Conservation (phyloP, 202 grass and related monocot species). For the Setaria italica region DNA sequence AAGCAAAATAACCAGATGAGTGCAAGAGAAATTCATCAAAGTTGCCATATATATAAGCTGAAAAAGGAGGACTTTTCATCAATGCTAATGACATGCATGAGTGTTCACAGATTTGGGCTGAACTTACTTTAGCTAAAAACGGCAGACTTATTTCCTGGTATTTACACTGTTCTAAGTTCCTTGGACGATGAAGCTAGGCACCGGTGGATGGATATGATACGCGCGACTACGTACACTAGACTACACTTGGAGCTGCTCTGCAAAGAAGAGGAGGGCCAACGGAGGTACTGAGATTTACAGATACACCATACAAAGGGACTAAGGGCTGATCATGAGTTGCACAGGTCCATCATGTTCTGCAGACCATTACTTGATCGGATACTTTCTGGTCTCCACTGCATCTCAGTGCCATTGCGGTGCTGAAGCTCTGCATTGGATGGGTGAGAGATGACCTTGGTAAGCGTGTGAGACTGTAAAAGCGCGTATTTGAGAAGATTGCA, state of each 20-base stretch:
- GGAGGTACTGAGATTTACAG: conserved; percentile 13
- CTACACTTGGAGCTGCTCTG: conserved; percentile 33
- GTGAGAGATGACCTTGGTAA: conserved; percentile 12
- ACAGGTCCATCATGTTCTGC: conserved; percentile 14
- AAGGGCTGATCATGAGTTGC: too few species aligned
- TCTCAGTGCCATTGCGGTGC: conserved; percentile 62
- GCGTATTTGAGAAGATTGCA: neutral
- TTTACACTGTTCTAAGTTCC: conserved; percentile 57
- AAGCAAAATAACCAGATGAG: neutral
- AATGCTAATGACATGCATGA: neutral
- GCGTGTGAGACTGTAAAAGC: neutral
- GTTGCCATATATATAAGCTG: neutral
- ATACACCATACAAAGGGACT: neutral
- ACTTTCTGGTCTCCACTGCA: conserved; percentile 14
- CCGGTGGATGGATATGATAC: conserved; percentile 36
- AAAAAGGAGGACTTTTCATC: neutral
- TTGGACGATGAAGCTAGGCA: conserved; percentile 28
- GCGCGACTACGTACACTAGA: conserved; percentile 35
- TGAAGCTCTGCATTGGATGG: conserved; percentile 47
- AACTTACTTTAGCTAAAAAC: conserved; percentile 31
- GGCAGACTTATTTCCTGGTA: conserved; percentile 52
- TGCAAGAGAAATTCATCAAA: neutral
- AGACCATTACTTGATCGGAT: neutral
- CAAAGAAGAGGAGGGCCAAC: neutral
- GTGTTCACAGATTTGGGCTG: conserved; percentile 16